Evolutionary conservation across 192 early-diverging fungal species (phyloP).

Genomic region (Glomus cerebriforme): DNA sequence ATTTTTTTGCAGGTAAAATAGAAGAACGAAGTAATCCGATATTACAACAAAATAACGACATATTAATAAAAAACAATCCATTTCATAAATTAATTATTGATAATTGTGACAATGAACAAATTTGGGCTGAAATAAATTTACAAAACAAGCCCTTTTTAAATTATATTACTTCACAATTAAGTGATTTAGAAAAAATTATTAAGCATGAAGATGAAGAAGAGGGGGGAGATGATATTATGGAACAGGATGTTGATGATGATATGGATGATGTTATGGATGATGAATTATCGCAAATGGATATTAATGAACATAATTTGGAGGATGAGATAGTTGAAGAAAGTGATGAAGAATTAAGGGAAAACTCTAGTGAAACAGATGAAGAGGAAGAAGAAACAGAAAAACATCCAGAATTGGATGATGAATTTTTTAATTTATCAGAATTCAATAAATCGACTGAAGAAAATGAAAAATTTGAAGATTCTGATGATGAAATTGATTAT

Average conservation of each 20-base stretch:
- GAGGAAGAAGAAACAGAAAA: conserved; percentile 40
- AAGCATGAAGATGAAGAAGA: conserved; percentile 48
- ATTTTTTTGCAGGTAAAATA: conserved; percentile 40
- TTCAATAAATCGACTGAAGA: conserved; percentile 85
- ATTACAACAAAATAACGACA: conserved; percentile 44
- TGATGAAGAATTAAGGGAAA: conserved; percentile 48
- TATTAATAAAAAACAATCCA: conserved; percentile 34
- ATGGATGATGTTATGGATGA: conserved; percentile 42
- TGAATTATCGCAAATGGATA: conserved; percentile 39
- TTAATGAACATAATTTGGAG: conserved; percentile 42
- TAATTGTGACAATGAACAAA: conserved; percentile 80
- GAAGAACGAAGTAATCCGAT: conserved; percentile 46
- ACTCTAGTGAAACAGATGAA: conserved; percentile 38
- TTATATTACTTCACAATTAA: conserved; percentile 53
- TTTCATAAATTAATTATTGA: conserved; percentile 66
- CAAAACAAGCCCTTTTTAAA: conserved; percentile 81
- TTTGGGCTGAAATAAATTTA: conserved; percentile 92
- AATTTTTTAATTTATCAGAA: conserved; percentile 91
- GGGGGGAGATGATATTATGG: conserved; percentile 47
- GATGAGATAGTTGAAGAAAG: conserved; percentile 45
- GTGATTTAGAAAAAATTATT: conserved; percentile 45
- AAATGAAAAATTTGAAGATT: conserved; percentile 53
- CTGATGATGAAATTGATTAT: conserved; percentile 70
- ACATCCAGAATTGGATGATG: conserved; percentile 79
- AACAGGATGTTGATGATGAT: conserved; percentile 43